These are phyloP conservation scores for Diplodia scrobiculata DNA, from an alignment of 2,329 filamentous ascomycete genomes.

Conservation along the genomic window DNA sequence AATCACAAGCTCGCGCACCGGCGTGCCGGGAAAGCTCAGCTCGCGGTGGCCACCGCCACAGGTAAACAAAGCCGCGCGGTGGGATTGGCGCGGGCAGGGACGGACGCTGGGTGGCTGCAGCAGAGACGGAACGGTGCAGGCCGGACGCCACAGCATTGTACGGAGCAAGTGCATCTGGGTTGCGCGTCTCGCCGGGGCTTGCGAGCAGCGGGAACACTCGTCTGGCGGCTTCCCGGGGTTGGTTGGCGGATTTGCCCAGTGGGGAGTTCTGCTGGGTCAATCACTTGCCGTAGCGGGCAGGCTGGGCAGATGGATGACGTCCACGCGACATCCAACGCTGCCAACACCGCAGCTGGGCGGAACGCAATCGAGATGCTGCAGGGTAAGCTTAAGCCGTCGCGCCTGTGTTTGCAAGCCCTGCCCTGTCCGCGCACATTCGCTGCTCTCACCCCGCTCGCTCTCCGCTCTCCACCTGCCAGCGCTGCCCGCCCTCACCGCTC, in stretches of 20 bases:
- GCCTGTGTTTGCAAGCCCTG: background rate
- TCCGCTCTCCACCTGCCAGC: slow-evolving; percentile 2
- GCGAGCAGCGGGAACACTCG: background rate
- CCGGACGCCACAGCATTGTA: background rate
- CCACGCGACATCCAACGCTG: slow-evolving; percentile 2
- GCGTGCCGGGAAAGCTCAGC: background rate
- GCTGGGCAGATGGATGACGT: slow-evolving; percentile 12
- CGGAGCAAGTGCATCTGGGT: background rate
- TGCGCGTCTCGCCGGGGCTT: background rate
- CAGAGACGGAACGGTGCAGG: background rate
- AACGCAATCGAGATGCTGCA: slow-evolving; percentile 18
- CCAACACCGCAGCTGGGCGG: slow-evolving; percentile 5
- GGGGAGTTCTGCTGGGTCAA: background rate
- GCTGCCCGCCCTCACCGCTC: slow-evolving; percentile 9
- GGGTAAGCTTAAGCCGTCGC: background rate
- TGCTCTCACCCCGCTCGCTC: background rate
- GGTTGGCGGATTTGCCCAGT: background rate
- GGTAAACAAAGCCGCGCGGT: slow-evolving; percentile 2
- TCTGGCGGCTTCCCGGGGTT: too few relatives aligned
- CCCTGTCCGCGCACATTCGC: background rate
- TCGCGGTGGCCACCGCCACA: slow-evolving; percentile 12
- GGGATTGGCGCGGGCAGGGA: background rate
- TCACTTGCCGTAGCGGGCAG: slow-evolving; percentile 3
- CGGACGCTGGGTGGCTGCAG: background rate
- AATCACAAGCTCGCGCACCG: background rate